phyloP scores from a whole-genome alignment of 129 eudicot species.

The Gnaphalium uliginosum region DNA sequence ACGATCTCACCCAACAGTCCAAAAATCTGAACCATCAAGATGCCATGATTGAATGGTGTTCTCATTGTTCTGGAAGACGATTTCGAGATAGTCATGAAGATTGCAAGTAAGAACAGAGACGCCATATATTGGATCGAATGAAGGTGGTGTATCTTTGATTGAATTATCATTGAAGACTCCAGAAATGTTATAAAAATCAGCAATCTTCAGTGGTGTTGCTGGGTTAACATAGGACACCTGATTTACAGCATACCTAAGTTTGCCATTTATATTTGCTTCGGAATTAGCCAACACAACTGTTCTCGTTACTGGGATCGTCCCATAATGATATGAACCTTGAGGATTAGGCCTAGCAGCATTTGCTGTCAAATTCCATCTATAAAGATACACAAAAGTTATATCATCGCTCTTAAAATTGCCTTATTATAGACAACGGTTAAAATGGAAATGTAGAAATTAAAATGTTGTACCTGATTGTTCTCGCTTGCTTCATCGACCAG shows the following conservation, averaged over 20 bases:
- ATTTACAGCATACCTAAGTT: constrained; percentile 60
- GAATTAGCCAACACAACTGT: constrained; percentile 70
- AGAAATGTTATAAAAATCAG: constrained; percentile 67
- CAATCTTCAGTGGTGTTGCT: constrained; percentile 77
- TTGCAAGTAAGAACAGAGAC: constrained; percentile 48
- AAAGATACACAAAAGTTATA: background rate
- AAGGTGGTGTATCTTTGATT: constrained; percentile 40
- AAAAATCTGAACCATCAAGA: constrained; percentile 83
- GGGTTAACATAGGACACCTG: constrained; percentile 63
- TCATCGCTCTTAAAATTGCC: background rate
- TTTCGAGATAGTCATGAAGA: constrained; percentile 70
- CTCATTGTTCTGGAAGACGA: constrained; percentile 80
- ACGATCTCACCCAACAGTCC: constrained; percentile 83
- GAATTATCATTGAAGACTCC: constrained; percentile 60
- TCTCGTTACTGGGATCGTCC: constrained; percentile 54
- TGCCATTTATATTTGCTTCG: constrained; percentile 50
- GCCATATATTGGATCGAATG: constrained; percentile 43
- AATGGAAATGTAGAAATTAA: background rate
- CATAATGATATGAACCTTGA: constrained; percentile 86
- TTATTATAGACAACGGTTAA: too few species aligned
- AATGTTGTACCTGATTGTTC: constrained; percentile 65
- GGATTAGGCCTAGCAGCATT: constrained; percentile 96
- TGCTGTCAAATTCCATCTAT: constrained; percentile 84
- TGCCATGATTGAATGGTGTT: constrained; percentile 74
- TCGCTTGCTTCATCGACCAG: constrained; percentile 95